Evolutionary conservation across 805 yeast species (phyloP), one percentile per base, ranked within the genome.

Genomic region (Saccharomycopsis sp.): DNA sequence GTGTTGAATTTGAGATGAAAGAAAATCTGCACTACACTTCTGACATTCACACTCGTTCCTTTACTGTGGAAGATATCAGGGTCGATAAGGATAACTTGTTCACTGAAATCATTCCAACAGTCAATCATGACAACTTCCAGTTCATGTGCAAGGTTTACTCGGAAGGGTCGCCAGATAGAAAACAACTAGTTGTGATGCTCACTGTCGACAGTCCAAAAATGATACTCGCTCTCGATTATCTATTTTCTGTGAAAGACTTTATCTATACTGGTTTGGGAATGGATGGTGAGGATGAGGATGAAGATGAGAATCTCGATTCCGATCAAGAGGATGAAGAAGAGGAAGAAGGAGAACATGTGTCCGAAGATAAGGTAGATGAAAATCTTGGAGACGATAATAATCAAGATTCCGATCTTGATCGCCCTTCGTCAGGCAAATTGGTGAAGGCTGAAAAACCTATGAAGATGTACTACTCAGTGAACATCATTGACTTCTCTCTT

Each of bases 141-240:
- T 78, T 92, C 47, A 64, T 73, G 62, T 75, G 82, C 1, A 64
- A 66, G 15, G 64, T 72, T 0, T 51, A 60, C 0, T 65, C 77
- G 0, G 67, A 61, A 38, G 73, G 71, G 2, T 53, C 57, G 2
- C 59, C 55, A 2, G 49, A 52, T 0, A 57, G 60, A n/a, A 66
- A 68, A 39, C 59, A 67, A 27, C 65, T 73, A 4, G 69, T 73
- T 16, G 55, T 72, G 2, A 68, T 77, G 53, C 54, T 81, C 4
- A 75, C 86, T 0, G 69, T 89, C 8, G 94, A 85, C 45, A 81
- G 80, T 47, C 96, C 96, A 0, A 73, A 72, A 43, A 70, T 81
- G 8, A 77, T 92, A 36, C 57, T 92, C 21, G 96, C 96, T 0
- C 62, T 92, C 50, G 97, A 88, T 54, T 88, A 85, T 57, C 53